These are phyloP conservation scores for Macadamia tetraphylla DNA, from an alignment of 164 flowering plant genomes.

Conservation along the genomic window DNA sequence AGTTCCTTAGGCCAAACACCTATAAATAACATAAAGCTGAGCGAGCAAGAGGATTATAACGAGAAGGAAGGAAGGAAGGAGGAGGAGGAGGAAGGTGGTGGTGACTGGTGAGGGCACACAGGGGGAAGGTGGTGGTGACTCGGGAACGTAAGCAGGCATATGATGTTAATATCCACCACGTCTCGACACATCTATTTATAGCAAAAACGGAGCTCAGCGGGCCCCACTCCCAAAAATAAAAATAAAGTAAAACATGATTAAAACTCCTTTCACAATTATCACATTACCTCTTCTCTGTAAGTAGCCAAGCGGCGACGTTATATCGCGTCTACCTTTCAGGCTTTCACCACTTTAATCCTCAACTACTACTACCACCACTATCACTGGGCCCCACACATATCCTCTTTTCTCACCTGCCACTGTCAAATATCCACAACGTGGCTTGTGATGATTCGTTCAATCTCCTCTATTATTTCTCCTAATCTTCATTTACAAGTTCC, in stretches of 20 bases:
- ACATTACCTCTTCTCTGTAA: no score
- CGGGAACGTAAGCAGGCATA: background rate
- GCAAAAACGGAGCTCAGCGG: background rate
- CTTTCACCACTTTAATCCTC: no score
- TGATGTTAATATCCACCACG: background rate
- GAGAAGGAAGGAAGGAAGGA: background rate
- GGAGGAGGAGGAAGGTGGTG: background rate
- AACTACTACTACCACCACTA: no score
- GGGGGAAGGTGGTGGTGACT: background rate
- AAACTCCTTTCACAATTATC: background rate
- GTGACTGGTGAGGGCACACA: background rate
- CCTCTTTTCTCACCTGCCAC: no score
- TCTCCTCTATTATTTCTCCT: no score
- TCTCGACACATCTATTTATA: background rate
- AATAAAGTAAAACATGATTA: no score
- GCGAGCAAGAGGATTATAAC: background rate
- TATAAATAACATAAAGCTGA: no score
- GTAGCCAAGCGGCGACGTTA: background rate
- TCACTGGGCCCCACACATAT: no score
- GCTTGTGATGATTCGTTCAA: no score
- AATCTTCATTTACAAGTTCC: no score
- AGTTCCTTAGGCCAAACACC: no score
- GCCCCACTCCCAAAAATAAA: background rate
- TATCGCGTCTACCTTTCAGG: background rate
- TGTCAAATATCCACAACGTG: no score